phyloP scores from a whole-genome alignment of 2,329 filamentous ascomycete species.

The Chaetomium olivaceum region DNA sequence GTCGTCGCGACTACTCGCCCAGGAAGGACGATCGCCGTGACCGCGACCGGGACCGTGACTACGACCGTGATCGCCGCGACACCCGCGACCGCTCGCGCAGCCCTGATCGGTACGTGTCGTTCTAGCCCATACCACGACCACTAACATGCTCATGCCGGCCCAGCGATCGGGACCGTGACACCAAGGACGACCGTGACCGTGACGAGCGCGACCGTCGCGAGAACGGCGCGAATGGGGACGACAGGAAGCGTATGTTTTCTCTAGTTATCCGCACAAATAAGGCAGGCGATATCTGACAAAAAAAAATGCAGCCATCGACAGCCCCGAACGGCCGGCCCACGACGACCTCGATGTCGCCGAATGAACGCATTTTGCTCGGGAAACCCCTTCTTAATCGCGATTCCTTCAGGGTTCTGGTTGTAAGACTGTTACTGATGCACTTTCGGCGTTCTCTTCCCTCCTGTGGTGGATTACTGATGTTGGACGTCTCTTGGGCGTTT shows the following conservation, averaged over 20 bases:
- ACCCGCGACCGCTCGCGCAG: slow-evolving; percentile 73
- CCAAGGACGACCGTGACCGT: slow-evolving; percentile 60
- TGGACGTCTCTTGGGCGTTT: slow-evolving; percentile 19
- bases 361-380: slow-evolving; percentile 40
- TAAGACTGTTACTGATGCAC: slow-evolving; percentile 31
- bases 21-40: slow-evolving; percentile 85
- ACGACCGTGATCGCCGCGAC: slow-evolving; percentile 72
- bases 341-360: slow-evolving; percentile 97
- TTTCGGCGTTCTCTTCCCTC: slow-evolving; percentile 22
- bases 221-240: slow-evolving; percentile 78
- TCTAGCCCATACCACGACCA: neutral
- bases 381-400: slow-evolving; percentile 2
- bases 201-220: slow-evolving; percentile 75
- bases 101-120: slow-evolving; percentile 57
- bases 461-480: slow-evolving; percentile 30
- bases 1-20: slow-evolving; percentile 81
- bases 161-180: slow-evolving; percentile 46
- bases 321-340: slow-evolving; percentile 77
- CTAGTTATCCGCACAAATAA: slow-evolving; percentile 19
- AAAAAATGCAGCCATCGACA: slow-evolving; percentile 60
- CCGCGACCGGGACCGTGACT: slow-evolving; percentile 75
- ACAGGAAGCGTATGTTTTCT: slow-evolving; percentile 73
- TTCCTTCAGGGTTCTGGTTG: slow-evolving; percentile 24
- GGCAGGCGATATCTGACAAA: slow-evolving; percentile 23
- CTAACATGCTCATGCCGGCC: slow-evolving; percentile 2